Conservation (phyloP, 2,329 filamentous ascomycete species). For the Sclerotinia nivalis region DNA sequence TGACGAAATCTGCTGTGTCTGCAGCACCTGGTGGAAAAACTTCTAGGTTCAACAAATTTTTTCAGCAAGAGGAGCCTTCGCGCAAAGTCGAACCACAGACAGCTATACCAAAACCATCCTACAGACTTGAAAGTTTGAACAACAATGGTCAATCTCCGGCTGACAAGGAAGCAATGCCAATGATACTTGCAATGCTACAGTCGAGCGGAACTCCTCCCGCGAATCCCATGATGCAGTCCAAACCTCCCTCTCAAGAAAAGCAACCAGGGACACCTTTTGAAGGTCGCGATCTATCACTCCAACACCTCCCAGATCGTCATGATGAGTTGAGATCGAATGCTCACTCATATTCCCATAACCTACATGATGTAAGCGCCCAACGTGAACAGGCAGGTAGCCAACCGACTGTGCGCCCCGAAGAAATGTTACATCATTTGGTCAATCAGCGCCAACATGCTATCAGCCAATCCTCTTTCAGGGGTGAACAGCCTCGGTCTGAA, state of each 20-base stretch:
- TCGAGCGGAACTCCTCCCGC: conserved; percentile 48
- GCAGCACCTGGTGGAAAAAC: conserved; percentile 62
- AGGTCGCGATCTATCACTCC: conserved; percentile 47
- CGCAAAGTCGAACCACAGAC: conserved; percentile 52
- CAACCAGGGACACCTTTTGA: conserved; percentile 49
- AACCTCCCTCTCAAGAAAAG: conserved; percentile 48
- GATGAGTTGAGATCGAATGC: conserved; percentile 35
- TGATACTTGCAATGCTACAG: conserved; percentile 79
- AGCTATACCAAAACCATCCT: conserved; percentile 43
- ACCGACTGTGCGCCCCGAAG: conserved; percentile 54
- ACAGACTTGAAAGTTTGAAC: conserved; percentile 30
- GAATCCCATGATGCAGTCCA: conserved; percentile 39
- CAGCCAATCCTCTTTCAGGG: conserved; percentile 51
- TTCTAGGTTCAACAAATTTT: conserved; percentile 85
- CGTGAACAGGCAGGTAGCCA: conserved; percentile 43
- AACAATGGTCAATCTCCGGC: conserved; percentile 45
- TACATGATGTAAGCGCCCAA: conserved; percentile 55
- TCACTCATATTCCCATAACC: conserved; percentile 42
- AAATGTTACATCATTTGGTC: conserved; percentile 62
- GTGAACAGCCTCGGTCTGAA: conserved; percentile 50
- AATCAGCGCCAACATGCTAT: conserved; percentile 58
- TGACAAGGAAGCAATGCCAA: conserved; percentile 84
- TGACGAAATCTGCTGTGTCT: conserved; percentile 45
- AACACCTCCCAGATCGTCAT: conserved; percentile 39
- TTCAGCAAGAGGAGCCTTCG: conserved; percentile 56